Percentiles rank a stretch among this genome's conserved stretches.
Conservation (phyloP, 192 early-diverging fungal genomes). For the Backusella morwellensis region DNA sequence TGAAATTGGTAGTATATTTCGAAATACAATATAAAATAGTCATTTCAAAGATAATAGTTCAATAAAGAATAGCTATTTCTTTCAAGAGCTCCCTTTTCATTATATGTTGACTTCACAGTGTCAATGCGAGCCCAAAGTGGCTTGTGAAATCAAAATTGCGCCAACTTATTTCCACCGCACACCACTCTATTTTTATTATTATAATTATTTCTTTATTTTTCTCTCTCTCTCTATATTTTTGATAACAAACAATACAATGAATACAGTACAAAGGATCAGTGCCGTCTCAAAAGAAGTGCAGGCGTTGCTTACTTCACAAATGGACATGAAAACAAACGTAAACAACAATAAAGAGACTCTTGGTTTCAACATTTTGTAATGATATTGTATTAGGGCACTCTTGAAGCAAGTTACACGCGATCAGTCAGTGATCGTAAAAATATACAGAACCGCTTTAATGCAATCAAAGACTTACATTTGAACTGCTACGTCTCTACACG, state of each 20-base stretch:
- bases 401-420: conserved; percentile 5
- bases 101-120: too few species aligned
- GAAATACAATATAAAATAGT: too few species aligned
- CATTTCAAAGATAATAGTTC: too few species aligned
- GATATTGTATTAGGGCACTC: conserved; percentile 7
- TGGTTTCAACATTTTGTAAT: background rate
- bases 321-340: background rate
- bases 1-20: too few species aligned
- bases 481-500: conserved; percentile 21
- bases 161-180: too few species aligned
- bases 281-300: background rate
- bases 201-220: background rate
- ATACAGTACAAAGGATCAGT: background rate
- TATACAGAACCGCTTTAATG: conserved; percentile 9
- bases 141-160: too few species aligned
- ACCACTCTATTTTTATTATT: too few species aligned
- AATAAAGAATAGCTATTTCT: too few species aligned
- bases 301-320: background rate
- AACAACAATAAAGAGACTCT: background rate
- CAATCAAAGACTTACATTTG: conserved; percentile 16
- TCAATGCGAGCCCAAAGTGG: too few species aligned
- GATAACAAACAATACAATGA: background rate
- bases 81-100: too few species aligned
- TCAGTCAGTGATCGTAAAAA: background rate
- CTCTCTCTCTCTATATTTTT: background rate